Evolutionary conservation across 768 basidiomycete species (phyloP).

Genomic region (Trametopsis cervina): DNA sequence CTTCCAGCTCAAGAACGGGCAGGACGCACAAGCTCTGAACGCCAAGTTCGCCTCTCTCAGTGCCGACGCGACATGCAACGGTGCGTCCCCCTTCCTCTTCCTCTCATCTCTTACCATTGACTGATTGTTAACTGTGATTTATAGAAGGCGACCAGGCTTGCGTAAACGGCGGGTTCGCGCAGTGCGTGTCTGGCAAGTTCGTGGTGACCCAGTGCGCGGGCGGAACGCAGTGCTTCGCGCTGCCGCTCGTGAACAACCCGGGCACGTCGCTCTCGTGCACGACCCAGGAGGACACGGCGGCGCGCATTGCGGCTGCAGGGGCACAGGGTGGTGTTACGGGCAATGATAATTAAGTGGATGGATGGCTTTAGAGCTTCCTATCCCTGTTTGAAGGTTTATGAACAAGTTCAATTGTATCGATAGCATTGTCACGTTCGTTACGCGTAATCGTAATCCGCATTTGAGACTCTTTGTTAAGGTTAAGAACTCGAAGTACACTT

Average conservation of each 20-base stretch:
- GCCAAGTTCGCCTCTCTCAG: constrained; percentile 25
- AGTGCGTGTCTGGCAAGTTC: constrained; percentile 34
- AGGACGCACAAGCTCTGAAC: constrained; percentile 28
- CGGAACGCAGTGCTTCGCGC: constrained; percentile 29
- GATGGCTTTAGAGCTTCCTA: too few species aligned
- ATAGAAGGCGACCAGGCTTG: constrained; percentile 31
- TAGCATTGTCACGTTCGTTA: too few species aligned
- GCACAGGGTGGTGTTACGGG: constrained; percentile 26
- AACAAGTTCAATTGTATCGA: too few species aligned
- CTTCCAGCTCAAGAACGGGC: constrained; percentile 25
- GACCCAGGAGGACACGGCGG: constrained; percentile 26
- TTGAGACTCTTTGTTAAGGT: too few species aligned
- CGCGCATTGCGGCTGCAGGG: constrained; percentile 30
- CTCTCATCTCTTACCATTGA: not conserved
- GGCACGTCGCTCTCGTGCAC: constrained; percentile 36
- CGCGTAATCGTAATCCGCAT: too few species aligned
- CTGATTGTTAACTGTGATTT: not conserved
- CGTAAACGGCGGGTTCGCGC: constrained; percentile 31
- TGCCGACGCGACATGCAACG: constrained; percentile 19
- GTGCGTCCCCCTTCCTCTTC: constrained; percentile 8
- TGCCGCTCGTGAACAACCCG: constrained; percentile 35
- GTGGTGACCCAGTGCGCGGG: constrained; percentile 26
- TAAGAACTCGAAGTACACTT: too few species aligned
- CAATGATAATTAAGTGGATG: too few species aligned
- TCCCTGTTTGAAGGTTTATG: too few species aligned